A percentile compares a stretch with the other conserved stretches of the same genome.
Evolutionary conservation across 495 filamentous ascomycete genomes (phyloP).

Genomic region (Daldinia loculata): DNA sequence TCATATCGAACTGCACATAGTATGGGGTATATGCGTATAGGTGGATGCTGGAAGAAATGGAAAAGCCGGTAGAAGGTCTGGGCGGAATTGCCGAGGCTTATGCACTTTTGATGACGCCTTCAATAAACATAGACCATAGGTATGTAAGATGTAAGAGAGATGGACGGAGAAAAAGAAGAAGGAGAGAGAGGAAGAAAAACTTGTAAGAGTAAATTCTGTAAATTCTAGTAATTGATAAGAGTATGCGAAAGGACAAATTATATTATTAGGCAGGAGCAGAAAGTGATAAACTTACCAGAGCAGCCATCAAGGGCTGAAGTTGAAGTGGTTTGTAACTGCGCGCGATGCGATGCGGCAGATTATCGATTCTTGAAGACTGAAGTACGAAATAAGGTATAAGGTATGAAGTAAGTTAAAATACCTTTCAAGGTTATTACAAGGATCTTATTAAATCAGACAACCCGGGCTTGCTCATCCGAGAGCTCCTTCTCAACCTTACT

Average conservation of each 20-base stretch:
- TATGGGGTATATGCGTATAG: background rate
- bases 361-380: background rate
- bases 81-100: constrained; percentile 16
- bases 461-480: background rate
- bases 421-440: background rate
- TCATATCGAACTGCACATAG: background rate
- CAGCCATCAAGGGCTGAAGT: constrained; percentile 53
- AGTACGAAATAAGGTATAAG: background rate
- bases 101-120: constrained; percentile 21
- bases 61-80: background rate
- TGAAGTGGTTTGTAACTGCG: background rate
- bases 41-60: background rate
- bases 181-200: background rate
- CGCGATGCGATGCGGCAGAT: background rate
- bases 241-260: background rate
- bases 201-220: background rate
- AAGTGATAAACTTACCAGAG: constrained; percentile 52
- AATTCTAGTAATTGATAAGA: background rate
- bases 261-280: constrained; percentile 14
- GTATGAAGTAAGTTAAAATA: too few relatives aligned
- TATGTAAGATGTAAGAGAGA: constrained; percentile 6
- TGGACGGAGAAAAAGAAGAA: background rate
- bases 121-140: constrained; percentile 4
- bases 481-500: background rate
- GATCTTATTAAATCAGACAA: background rate